Evolutionary conservation across 1,284 basidiomycete species (phyloP).

Genomic region (Volvariella volvacea): DNA sequence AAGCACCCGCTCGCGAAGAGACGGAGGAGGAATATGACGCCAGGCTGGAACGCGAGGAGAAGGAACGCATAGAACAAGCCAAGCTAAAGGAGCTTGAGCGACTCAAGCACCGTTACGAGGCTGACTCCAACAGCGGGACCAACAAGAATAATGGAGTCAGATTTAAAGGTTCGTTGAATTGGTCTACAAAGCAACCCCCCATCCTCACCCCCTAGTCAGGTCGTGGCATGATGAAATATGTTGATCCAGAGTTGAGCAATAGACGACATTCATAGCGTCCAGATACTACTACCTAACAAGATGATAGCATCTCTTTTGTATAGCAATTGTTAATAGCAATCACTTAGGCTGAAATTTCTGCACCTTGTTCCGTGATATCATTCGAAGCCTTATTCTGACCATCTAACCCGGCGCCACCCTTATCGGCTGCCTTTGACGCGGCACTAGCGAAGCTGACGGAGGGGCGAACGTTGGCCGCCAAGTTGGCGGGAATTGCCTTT

Average conservation of each 20-base stretch:
- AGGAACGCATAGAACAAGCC: slow-evolving; percentile 45
- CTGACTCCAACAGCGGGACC: slow-evolving; percentile 10
- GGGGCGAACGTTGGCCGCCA: slow-evolving; percentile 47
- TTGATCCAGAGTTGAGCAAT: slow-evolving; percentile 41
- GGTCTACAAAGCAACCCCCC: neutral
- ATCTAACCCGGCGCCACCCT: slow-evolving; percentile 10
- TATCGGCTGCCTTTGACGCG: slow-evolving; percentile 28
- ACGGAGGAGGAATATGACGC: slow-evolving; percentile 67
- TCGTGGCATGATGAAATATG: slow-evolving; percentile 60
- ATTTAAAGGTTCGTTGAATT: slow-evolving; percentile 51
- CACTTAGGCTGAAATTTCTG: slow-evolving; percentile 13
- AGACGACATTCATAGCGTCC: slow-evolving; percentile 3
- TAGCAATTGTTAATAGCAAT: neutral
- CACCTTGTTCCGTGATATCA: slow-evolving; percentile 14
- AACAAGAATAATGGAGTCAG: slow-evolving; percentile 42
- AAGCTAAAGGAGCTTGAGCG: slow-evolving; percentile 42
- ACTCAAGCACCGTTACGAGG: slow-evolving; percentile 33
- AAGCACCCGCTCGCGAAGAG: slow-evolving; percentile 19
- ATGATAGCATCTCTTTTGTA: neutral
- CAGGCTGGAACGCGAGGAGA: slow-evolving; percentile 64
- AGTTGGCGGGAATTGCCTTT: slow-evolving; percentile 9
- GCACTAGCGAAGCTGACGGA: slow-evolving; percentile 66
- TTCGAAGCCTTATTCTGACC: slow-evolving; percentile 9
- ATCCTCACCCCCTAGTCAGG: slow-evolving; percentile 25
- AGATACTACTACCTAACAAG: neutral